Evolutionary conservation across 768 basidiomycete genomes (phyloP), one percentile per base, ranked within the genome.

Genomic region (Kwoniella botswanensis): DNA sequence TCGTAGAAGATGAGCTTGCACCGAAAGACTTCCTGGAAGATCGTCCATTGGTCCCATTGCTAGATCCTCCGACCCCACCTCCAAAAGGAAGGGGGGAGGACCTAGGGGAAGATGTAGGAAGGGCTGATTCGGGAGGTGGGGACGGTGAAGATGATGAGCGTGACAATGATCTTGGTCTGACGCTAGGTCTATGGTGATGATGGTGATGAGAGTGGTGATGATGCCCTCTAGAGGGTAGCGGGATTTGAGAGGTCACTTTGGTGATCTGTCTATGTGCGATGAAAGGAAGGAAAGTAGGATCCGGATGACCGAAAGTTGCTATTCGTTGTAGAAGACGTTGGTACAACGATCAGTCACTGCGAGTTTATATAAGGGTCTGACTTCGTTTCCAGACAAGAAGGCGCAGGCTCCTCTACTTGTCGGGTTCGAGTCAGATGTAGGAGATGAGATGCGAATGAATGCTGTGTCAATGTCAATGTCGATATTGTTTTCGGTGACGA

Each of bases 91-190:
- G 29, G 21, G 66, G 66, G n/a, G 66, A 67, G 13, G 66, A 46
- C 26, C 66, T 41, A 12, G 56, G 43, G 11, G 66, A 52, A 22
- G 52, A 61, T 29, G 26, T 50, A 29, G 63, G 42, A 18, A 29
- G 50, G 15, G 61, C 21, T 24, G 61, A 43, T 26, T 44, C 57
- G 22, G 78, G 78, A 41, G 78, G 75, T 26, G 80, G 80, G 24
- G 80, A 81, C 7, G 80, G 80, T 6, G 80, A 81, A 1, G 80
- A 79, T n/a, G 80, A 78, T 9, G 76, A 75, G 24, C 75, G 71
- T 0, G 80, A 79, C 18, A 66, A 61, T 10, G 78, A 78, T 44
- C 77, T 54, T n/a, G 65, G 72, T 58, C 76, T 63, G 7, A n/a
- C 13, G 24, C 58, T 42, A 5, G 57, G 65, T 6, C 26, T 56